phyloP scores from a whole-genome alignment of 108 stramenopile genomes.

The Discostella stelligeroides region DNA sequence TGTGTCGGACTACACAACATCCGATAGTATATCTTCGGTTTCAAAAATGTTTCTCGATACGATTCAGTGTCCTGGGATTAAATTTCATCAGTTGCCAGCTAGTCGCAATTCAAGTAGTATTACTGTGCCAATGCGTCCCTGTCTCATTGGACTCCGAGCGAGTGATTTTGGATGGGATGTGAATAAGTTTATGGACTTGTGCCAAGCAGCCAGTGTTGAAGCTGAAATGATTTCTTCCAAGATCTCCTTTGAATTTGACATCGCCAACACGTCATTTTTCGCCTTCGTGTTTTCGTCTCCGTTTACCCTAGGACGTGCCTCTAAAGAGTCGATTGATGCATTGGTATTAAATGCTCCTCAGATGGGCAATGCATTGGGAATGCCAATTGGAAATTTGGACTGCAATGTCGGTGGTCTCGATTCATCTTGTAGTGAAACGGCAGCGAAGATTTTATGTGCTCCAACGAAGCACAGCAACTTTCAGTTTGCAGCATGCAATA shows the following conservation, averaged over 20 bases:
- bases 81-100: slow-evolving; percentile 24
- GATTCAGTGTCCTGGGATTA: slow-evolving; percentile 15
- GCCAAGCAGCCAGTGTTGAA: slow-evolving; percentile 32
- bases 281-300: slow-evolving; percentile 63
- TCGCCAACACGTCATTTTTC: slow-evolving; percentile 65
- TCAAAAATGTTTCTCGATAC: slow-evolving; percentile 40
- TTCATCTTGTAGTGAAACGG: slow-evolving; percentile 63
- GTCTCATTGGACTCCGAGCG: slow-evolving; percentile 64
- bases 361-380: slow-evolving; percentile 57
- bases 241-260: slow-evolving; percentile 51
- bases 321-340: slow-evolving; percentile 37
- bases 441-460: slow-evolving; percentile 68
- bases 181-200: slow-evolving; percentile 49
- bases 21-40: slow-evolving; percentile 18
- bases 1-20: slow-evolving; percentile 15
- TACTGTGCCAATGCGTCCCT: slow-evolving; percentile 26
- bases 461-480: slow-evolving; percentile 61
- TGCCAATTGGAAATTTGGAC: slow-evolving; percentile 68
- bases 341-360: slow-evolving; percentile 42
- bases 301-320: slow-evolving; percentile 70
- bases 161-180: slow-evolving; percentile 69
- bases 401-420: slow-evolving; percentile 81
- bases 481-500: slow-evolving; percentile 62
- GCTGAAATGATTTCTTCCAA: slow-evolving; percentile 15
- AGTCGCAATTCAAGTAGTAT: slow-evolving; percentile 20